These are phyloP conservation scores for Microcyclosporella mali DNA, from an alignment of 2,329 filamentous ascomycete genomes.

Conservation along the genomic window DNA sequence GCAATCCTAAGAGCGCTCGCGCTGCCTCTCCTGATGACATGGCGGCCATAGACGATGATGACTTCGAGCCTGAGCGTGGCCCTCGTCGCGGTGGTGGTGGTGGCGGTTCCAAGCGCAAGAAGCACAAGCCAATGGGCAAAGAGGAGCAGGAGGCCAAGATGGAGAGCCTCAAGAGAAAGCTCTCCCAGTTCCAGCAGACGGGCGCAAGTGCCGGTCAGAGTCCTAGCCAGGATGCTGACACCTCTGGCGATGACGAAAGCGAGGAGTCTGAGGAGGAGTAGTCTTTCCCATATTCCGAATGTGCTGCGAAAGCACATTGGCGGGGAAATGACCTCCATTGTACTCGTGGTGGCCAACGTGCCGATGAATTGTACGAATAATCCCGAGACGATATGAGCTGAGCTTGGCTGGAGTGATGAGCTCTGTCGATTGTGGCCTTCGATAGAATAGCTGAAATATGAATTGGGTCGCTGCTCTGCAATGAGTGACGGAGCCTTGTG, in stretches of 20 bases:
- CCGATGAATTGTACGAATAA: too few relatives aligned
- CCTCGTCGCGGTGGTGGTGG: slow-evolving; percentile 26
- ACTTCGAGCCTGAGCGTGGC: slow-evolving; percentile 38
- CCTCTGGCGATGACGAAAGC: slow-evolving; percentile 29
- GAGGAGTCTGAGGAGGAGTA: slow-evolving; percentile 34
- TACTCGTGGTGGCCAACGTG: too few relatives aligned
- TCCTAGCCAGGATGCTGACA: slow-evolving; percentile 16
- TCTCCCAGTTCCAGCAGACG: slow-evolving; percentile 34
- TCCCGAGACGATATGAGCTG: too few relatives aligned
- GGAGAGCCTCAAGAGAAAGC: slow-evolving; percentile 54
- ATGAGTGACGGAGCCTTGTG: too few relatives aligned
- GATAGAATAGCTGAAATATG: too few relatives aligned
- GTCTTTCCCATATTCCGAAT: too few relatives aligned
- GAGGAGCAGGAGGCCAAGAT: slow-evolving; percentile 64
- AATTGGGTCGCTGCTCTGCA: too few relatives aligned
- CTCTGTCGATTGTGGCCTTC: too few relatives aligned
- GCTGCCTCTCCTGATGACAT: slow-evolving; percentile 30
- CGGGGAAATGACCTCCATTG: too few relatives aligned
- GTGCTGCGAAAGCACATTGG: too few relatives aligned
- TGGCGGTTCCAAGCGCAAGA: slow-evolving; percentile 52
- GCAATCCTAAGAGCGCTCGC: slow-evolving; percentile 24
- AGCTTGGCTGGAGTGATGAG: too few relatives aligned
- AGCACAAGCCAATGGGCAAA: slow-evolving; percentile 74
- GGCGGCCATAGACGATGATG: slow-evolving; percentile 39
- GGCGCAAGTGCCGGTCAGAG: slow-evolving; percentile 20